Evolutionary conservation across 208 protist genomes (phyloP).

Genomic region (Porcisia deanei): DNA sequence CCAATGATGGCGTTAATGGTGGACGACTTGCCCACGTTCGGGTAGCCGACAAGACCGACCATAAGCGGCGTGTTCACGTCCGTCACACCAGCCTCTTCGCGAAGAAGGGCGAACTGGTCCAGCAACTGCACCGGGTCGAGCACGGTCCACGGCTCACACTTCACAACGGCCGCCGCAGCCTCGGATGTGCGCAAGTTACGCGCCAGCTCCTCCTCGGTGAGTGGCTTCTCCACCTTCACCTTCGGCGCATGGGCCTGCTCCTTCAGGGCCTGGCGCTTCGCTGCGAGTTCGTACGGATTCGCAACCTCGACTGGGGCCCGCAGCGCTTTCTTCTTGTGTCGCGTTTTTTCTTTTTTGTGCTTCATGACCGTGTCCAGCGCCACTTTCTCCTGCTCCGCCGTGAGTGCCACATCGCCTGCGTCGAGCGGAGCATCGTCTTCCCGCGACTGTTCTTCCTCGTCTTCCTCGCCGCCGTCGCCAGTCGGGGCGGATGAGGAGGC

Average conservation of each 20-base stretch:
- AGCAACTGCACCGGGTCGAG: slow-evolving; percentile 78
- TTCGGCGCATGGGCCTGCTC: slow-evolving; percentile 44
- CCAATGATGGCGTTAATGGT: slow-evolving; percentile 97
- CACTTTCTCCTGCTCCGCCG: slow-evolving; percentile 44
- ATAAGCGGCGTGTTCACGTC: slow-evolving; percentile 61
- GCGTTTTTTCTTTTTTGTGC: slow-evolving; percentile 61
- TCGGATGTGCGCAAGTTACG: slow-evolving; percentile 48
- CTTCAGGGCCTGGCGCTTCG: slow-evolving; percentile 48
- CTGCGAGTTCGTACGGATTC: slow-evolving; percentile 74
- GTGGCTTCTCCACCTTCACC: slow-evolving; percentile 39
- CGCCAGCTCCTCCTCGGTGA: slow-evolving; percentile 67
- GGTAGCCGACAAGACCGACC: slow-evolving; percentile 97
- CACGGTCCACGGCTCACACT: slow-evolving; percentile 55
- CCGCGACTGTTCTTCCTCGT: slow-evolving; percentile 15
- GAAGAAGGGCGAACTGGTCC: slow-evolving; percentile 69
- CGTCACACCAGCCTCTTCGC: slow-evolving; percentile 38
- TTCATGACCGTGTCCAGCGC: slow-evolving; percentile 34
- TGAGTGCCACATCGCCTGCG: slow-evolving; percentile 34
- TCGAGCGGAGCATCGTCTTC: slow-evolving; percentile 1
- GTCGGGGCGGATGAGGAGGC: slow-evolving; percentile 20
- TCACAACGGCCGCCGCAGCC: slow-evolving; percentile 24
- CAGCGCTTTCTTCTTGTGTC: slow-evolving; percentile 78
- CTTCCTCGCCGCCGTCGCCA: slow-evolving; percentile 3
- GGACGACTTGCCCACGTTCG: slow-evolving; percentile 98
- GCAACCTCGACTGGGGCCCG: slow-evolving; percentile 74